Conservation (phyloP, 108 stramenopile genomes). For the Cafeteria roenbergensis region DNA sequence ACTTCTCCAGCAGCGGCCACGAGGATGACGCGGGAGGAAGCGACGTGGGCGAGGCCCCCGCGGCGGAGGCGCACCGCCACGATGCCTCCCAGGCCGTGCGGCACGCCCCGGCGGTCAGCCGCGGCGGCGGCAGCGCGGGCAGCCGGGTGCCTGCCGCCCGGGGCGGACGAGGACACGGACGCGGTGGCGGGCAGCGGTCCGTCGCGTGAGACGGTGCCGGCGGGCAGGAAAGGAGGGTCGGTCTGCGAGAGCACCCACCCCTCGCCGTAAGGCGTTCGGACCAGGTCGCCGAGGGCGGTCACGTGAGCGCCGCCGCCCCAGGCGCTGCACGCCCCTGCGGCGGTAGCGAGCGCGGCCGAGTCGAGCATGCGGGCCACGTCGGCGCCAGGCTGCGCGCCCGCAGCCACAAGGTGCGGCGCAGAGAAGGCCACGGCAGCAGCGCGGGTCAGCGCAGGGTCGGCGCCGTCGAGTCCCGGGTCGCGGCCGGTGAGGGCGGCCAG, state of each 20-base stretch:
- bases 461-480: background rate
- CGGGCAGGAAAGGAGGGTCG: no score
- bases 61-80: background rate
- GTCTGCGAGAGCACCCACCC: conserved; percentile 1
- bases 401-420: background rate
- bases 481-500: background rate
- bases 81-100: background rate
- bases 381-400: no score
- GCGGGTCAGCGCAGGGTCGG: no score
- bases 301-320: background rate
- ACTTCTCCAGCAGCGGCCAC: conserved; percentile 1
- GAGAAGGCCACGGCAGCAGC: background rate
- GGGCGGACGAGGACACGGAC: no score
- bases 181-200: no score
- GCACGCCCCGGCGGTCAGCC: background rate
- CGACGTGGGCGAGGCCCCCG: background rate
- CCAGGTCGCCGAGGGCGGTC: background rate
- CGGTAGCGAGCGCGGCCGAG: no score
- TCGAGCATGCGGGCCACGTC: no score
- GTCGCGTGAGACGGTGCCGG: no score
- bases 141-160: no score
- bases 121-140: no score
- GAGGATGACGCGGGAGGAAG: background rate
- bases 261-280: background rate
- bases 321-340: background rate